Evolutionary conservation across 129 eudicot species (phyloP).

Genomic region (Tagetes patula): DNA sequence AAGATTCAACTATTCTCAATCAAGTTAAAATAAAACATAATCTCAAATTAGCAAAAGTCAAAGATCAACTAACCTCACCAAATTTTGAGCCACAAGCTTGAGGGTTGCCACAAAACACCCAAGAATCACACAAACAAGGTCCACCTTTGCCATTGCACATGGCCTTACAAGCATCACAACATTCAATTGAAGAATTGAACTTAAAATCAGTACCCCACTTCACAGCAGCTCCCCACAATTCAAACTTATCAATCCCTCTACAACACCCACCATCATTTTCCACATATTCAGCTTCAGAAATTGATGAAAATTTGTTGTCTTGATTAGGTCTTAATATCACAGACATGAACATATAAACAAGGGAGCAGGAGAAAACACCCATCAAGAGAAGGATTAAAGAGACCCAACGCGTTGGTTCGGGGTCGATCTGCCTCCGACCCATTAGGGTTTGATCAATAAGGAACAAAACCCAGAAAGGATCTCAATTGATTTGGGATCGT

Average conservation of each 20-base stretch:
- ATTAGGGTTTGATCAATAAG: constrained; percentile 46
- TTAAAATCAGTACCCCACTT: constrained; percentile 89
- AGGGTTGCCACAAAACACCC: constrained; percentile 89
- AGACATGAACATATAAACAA: constrained; percentile 66
- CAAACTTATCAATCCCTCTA: constrained; percentile 70
- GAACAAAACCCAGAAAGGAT: constrained; percentile 46
- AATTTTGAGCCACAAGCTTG: constrained; percentile 71
- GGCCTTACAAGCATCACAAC: constrained; percentile 82
- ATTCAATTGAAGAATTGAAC: constrained; percentile 70
- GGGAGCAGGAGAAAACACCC: constrained; percentile 64
- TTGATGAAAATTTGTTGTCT: background rate
- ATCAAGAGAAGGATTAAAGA: constrained; percentile 52
- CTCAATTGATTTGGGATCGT: constrained; percentile 1
- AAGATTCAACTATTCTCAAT: background rate
- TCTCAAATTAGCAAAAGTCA: constrained; percentile 3
- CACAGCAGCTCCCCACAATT: constrained; percentile 94
- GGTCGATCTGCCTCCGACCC: constrained; percentile 77
- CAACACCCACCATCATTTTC: constrained; percentile 65
- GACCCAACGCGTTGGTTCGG: constrained; percentile 67
- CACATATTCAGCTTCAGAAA: constrained; percentile 27
- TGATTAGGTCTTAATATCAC: constrained; percentile 43
- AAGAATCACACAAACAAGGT: constrained; percentile 91
- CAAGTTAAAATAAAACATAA: background rate
- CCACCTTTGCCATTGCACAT: constrained; percentile 82
- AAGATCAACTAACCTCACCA: constrained; percentile 74